These are phyloP conservation scores for Pythium vanterpoolii DNA, from an alignment of 352 stramenopile species.

Conservation along the genomic window DNA sequence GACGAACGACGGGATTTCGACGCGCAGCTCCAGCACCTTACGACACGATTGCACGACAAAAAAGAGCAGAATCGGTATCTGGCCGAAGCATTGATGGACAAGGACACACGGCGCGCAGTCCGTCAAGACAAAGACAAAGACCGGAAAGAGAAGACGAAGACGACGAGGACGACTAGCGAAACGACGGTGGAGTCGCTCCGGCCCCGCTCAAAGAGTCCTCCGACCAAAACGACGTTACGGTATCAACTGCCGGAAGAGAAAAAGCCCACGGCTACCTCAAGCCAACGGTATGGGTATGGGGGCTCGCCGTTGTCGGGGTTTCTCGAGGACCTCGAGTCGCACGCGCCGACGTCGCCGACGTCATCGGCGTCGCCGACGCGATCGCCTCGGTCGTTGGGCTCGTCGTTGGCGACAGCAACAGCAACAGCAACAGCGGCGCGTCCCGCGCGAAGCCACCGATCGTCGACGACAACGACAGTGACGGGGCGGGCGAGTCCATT, in stretches of 20 bases:
- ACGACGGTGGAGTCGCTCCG: background rate
- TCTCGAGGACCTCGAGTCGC: constrained; percentile 17
- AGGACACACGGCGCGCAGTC: background rate
- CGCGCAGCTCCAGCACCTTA: constrained; percentile 33
- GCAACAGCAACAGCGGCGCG: background rate
- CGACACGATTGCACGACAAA: constrained; percentile 50
- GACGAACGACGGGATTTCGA: constrained; percentile 34
- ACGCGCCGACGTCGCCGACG: constrained; percentile 48
- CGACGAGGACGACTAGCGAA: background rate
- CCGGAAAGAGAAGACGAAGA: constrained; percentile 1
- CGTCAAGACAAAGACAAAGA: background rate
- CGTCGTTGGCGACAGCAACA: background rate
- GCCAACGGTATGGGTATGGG: background rate
- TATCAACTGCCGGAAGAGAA: background rate
- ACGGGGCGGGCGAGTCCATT: too few species aligned
- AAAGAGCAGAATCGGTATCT: constrained; percentile 55
- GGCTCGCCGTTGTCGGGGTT: constrained; percentile 9
- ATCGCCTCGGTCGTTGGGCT: constrained; percentile 20
- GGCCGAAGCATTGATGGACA: constrained; percentile 38
- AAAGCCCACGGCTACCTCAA: constrained; percentile 2
- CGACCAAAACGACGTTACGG: constrained; percentile 1
- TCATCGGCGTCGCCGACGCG: constrained; percentile 48
- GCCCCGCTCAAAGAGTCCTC: too few species aligned
- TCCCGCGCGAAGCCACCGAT: background rate
- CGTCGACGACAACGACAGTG: background rate